Evolutionary conservation across 306 rosid genomes (phyloP), one percentile per base, ranked within the genome.

Genomic region (Morella rubra): DNA sequence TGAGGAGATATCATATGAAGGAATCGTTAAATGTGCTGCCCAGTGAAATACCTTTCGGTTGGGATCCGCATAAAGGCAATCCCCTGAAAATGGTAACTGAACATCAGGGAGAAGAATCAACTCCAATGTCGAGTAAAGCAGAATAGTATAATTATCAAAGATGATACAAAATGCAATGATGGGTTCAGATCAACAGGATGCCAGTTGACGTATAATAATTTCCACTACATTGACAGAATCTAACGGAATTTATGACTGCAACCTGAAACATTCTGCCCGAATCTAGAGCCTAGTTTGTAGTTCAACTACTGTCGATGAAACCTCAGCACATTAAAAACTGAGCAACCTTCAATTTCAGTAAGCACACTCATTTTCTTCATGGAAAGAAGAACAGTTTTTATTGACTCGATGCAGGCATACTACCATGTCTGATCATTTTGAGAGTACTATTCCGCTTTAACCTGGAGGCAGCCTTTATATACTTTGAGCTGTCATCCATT

Each of bases 41-140:
- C 72, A 27, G 9, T 41, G 66, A 11, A 41, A 46, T 88, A 92
- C 97, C 97, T 86, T 84, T 58, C 90, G 80, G 53, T 89, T 91
- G 56, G 89, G 87, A 83, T 94, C 97, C 12, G 95, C 97, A 85
- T 92, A 94, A 37, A 94, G 96, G 85, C 79, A 84, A 75, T 92
- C 98, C 90, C 83, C 67, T 77, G 97, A 97, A 83, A 93, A 93
- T 73, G 98, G 98, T 79, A 93, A 79, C 98, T 93, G 87, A 27
- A 81, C 70, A 79, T 19, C 22, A 53, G 16, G 53, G n/a, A 66
- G 61, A 81, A 67, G 9, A 62, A 64, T 75, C 70, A 79, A 60
- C 73, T 16, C 78, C 65, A 71, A 41, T 12, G 22, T 40, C 69
- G 80, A 41, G 72, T 41, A 81, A 51, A 74, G 19, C 69, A 40